Percentiles rank a stretch among this genome's conserved stretches.
Evolutionary conservation across 345 rosid species (phyloP).

Genomic region (Arabis alpina): DNA sequence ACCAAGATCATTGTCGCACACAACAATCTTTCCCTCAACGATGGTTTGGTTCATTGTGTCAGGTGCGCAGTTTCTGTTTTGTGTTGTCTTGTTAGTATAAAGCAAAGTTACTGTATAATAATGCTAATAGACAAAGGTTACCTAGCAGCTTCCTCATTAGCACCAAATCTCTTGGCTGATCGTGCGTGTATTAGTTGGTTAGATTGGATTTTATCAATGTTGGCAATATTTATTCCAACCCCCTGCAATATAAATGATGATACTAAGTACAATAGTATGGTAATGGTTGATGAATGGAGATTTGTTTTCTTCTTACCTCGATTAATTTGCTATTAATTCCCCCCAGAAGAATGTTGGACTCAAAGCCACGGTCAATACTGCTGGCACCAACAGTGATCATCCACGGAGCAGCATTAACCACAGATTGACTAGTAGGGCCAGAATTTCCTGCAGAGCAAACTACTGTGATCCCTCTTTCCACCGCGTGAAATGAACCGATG

Average conservation of each 20-base stretch:
- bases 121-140: slow-evolving; percentile 22
- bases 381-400: slow-evolving; percentile 60
- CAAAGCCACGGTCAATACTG: slow-evolving; percentile 56
- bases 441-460: slow-evolving; percentile 50
- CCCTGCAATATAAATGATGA: slow-evolving; percentile 53
- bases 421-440: slow-evolving; percentile 53
- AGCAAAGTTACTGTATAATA: not conserved
- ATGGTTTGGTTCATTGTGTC: slow-evolving; percentile 48
- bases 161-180: slow-evolving; percentile 53
- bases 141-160: slow-evolving; percentile 55
- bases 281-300: not conserved
- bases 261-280: not conserved
- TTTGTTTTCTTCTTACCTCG: slow-evolving; percentile 1
- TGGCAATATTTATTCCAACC: slow-evolving; percentile 64
- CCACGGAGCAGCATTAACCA: slow-evolving; percentile 62
- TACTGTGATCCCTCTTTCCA: slow-evolving; percentile 43
- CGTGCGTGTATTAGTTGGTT: slow-evolving; percentile 57
- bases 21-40: slow-evolving; percentile 63
- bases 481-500: slow-evolving; percentile 47
- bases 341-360: slow-evolving; percentile 50
- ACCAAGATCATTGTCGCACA: slow-evolving; percentile 52
- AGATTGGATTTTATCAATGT: slow-evolving; percentile 47
- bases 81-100: slow-evolving; percentile 16
- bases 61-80: slow-evolving; percentile 55
- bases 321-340: slow-evolving; percentile 16